Conservation (phyloP, 1,284 basidiomycete species). For the Volvariella surrecta region DNA sequence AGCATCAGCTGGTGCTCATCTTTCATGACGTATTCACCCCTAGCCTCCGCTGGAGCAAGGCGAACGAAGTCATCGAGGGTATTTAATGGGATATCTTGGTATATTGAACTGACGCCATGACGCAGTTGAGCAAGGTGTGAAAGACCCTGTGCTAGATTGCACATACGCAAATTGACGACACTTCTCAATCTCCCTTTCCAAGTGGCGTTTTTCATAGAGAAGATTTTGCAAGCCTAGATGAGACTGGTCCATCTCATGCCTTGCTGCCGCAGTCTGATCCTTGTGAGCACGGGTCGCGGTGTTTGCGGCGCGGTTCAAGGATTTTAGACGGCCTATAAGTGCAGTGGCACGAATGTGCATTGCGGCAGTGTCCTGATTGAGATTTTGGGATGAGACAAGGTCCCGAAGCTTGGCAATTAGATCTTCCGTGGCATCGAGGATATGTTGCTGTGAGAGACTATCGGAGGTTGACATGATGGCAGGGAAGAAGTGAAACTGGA, state of each 20-base stretch:
- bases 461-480: slow-evolving; percentile 12
- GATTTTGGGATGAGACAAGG: slow-evolving; percentile 40
- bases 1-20: slow-evolving; percentile 76
- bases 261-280: slow-evolving; percentile 63
- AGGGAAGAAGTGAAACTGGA: slow-evolving; percentile 6
- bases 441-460: slow-evolving; percentile 9
- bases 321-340: slow-evolving; percentile 67
- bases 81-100: slow-evolving; percentile 73
- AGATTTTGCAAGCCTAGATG: slow-evolving; percentile 76
- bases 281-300: slow-evolving; percentile 58
- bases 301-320: slow-evolving; percentile 66
- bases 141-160: slow-evolving; percentile 6
- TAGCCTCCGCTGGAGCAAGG: slow-evolving; percentile 60
- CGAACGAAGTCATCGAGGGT: slow-evolving; percentile 52
- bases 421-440: slow-evolving; percentile 30
- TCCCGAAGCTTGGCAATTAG: slow-evolving; percentile 54
- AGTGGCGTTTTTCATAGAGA: slow-evolving; percentile 74
- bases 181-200: slow-evolving; percentile 81
- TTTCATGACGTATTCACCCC: slow-evolving; percentile 45
- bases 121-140: slow-evolving; percentile 9
- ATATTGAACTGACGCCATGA: slow-evolving; percentile 49
- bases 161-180: slow-evolving; percentile 79
- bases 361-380: slow-evolving; percentile 38
- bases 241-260: slow-evolving; percentile 78
- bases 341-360: slow-evolving; percentile 59